A percentile compares a stretch with the other conserved stretches of the same genome.
Evolutionary conservation across 2,329 filamentous ascomycete species (phyloP).

Genomic region (Colletotrichum sp.): DNA sequence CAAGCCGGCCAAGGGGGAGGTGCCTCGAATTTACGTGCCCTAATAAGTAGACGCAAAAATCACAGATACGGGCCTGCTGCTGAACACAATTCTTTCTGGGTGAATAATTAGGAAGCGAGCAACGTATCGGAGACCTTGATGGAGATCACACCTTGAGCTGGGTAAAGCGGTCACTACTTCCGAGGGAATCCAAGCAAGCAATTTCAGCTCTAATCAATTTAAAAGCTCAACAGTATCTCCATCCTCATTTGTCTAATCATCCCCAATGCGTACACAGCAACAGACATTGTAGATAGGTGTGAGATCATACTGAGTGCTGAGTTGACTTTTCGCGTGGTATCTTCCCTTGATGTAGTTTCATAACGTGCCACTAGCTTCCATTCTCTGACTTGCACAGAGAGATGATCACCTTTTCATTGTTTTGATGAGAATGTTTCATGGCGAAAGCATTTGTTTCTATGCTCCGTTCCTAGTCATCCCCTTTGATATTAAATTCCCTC

Average conservation of each 20-base stretch:
- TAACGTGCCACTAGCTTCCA: fast-evolving
- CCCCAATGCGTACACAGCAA: no score
- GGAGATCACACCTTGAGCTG: fast-evolving
- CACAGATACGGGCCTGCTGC: not conserved
- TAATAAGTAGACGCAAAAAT: not conserved
- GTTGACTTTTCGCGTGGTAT: fast-evolving
- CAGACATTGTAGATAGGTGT: fast-evolving
- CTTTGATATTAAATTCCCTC: fast-evolving
- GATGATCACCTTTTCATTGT: not conserved
- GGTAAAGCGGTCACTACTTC: fast-evolving
- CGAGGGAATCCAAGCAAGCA: not conserved
- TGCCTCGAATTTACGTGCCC: conserved; percentile 19
- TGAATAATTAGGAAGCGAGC: not conserved
- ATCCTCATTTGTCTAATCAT: fast-evolving
- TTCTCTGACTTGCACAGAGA: fast-evolving
- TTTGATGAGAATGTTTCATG: fast-evolving
- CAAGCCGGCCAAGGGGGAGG: conserved; percentile 13
- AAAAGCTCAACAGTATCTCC: fast-evolving
- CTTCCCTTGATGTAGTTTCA: fast-evolving
- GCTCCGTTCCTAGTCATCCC: fast-evolving
- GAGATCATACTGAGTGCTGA: not conserved
- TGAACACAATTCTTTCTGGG: not conserved
- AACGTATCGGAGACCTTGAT: no score
- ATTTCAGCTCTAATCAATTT: fast-evolving
- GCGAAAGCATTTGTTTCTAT: not conserved